Evolutionary conservation across 2,329 filamentous ascomycete species (phyloP).

Genomic region (Teratosphaeria epicoccoides): DNA sequence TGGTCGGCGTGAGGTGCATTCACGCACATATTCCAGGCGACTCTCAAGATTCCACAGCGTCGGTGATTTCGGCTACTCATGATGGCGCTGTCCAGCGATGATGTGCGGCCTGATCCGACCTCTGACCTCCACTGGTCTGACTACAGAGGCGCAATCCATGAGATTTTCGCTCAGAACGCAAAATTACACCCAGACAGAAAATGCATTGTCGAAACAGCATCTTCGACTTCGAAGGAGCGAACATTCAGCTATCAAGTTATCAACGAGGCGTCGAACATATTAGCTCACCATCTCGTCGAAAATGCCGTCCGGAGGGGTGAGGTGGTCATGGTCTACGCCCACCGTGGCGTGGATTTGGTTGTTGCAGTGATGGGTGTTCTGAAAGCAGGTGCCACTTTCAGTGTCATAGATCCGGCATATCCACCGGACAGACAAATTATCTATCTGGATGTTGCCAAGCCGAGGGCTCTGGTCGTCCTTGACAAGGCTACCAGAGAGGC

Average conservation of each 20-base stretch:
- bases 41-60: neutral
- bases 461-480: slow-evolving; percentile 62
- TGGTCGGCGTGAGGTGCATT: too few relatives aligned
- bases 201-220: slow-evolving; percentile 58
- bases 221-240: slow-evolving; percentile 29
- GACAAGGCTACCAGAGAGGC: slow-evolving; percentile 59
- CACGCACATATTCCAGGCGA: too few relatives aligned
- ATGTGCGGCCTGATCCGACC: slow-evolving; percentile 51
- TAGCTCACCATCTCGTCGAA: slow-evolving; percentile 68
- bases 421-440: slow-evolving; percentile 72
- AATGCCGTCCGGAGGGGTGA: slow-evolving; percentile 67
- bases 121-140: slow-evolving; percentile 56
- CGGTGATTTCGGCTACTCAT: neutral
- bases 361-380: slow-evolving; percentile 68
- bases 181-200: slow-evolving; percentile 55
- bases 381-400: slow-evolving; percentile 49
- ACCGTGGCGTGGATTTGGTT: slow-evolving; percentile 69
- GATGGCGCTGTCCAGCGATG: slow-evolving; percentile 4
- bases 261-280: slow-evolving; percentile 66
- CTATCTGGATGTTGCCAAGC: slow-evolving; percentile 69
- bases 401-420: slow-evolving; percentile 68
- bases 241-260: slow-evolving; percentile 79
- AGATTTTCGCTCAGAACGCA: slow-evolving; percentile 59
- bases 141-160: slow-evolving; percentile 57
- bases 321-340: slow-evolving; percentile 85